These are phyloP conservation scores for Cladophialophora psammophila DNA, from an alignment of 2,329 filamentous ascomycete genomes.

Conservation along the genomic window DNA sequence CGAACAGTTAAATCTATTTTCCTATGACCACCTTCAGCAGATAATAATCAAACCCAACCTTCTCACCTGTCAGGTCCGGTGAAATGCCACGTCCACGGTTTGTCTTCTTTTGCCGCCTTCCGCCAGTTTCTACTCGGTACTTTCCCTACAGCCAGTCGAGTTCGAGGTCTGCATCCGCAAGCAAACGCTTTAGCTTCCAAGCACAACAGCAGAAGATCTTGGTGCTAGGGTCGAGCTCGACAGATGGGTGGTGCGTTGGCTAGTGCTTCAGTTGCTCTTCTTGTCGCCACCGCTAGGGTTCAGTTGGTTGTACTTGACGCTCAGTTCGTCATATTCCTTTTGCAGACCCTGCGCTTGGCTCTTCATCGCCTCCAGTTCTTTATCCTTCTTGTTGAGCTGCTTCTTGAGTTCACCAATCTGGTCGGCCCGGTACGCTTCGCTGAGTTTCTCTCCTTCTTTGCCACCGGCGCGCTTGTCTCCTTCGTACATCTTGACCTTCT, in stretches of 20 bases:
- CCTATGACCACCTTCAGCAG: conserved; percentile 15
- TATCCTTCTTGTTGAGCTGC: conserved; percentile 75
- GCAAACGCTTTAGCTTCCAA: neutral
- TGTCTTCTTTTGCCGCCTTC: neutral
- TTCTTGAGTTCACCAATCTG: conserved; percentile 78
- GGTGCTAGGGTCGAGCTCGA: neutral
- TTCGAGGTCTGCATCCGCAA: neutral
- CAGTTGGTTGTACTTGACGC: conserved; percentile 75
- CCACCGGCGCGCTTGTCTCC: conserved; percentile 65
- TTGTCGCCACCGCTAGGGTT: conserved; percentile 55
- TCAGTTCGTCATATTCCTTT: conserved; percentile 83
- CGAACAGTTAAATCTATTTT: conserved; percentile 16
- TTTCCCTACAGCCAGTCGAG: neutral
- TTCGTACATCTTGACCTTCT: conserved; percentile 85
- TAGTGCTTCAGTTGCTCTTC: conserved; percentile 59
- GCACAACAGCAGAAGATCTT: neutral
- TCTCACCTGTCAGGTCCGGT: conserved; percentile 5
- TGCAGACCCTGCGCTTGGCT: conserved; percentile 87
- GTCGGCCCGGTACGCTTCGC: conserved; percentile 74
- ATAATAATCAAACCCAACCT: neutral
- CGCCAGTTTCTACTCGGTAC: neutral
- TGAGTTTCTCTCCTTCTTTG: conserved; percentile 76
- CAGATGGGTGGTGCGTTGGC: neutral
- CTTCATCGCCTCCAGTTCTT: conserved; percentile 85
- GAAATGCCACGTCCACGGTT: neutral